These are phyloP conservation scores for Lactarius deliciosus DNA, from an alignment of 768 basidiomycete species.

Conservation along the genomic window DNA sequence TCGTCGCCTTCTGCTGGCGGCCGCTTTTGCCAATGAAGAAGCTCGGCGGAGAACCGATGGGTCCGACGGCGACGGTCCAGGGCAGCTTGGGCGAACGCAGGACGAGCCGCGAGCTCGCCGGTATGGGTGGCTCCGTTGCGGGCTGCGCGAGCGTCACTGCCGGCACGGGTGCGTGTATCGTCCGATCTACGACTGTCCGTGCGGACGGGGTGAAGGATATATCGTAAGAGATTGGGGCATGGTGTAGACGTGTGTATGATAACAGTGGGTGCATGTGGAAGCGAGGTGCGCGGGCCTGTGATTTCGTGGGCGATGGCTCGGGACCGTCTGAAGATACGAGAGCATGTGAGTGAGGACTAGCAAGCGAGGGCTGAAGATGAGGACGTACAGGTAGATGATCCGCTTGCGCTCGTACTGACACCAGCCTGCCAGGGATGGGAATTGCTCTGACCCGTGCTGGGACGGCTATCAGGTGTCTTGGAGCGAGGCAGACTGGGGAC, in stretches of 20 bases:
- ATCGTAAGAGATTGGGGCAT: slow-evolving; percentile 64
- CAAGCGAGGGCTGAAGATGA: slow-evolving; percentile 8
- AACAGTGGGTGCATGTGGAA: slow-evolving; percentile 66
- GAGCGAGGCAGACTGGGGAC: slow-evolving; percentile 23
- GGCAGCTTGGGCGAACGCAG: slow-evolving; percentile 59
- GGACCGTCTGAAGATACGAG: slow-evolving; percentile 10
- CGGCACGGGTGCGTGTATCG: slow-evolving; percentile 54
- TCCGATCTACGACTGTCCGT: slow-evolving; percentile 55
- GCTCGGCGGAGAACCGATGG: slow-evolving; percentile 34
- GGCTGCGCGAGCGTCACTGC: slow-evolving; percentile 57
- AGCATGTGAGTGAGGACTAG: not conserved
- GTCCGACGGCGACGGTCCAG: slow-evolving; percentile 56
- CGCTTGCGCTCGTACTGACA: slow-evolving; percentile 39
- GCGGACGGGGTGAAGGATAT: slow-evolving; percentile 55
- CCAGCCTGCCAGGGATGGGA: slow-evolving; percentile 44
- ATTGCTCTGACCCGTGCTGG: slow-evolving; percentile 48
- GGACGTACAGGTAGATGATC: slow-evolving; percentile 44
- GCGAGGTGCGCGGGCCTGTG: slow-evolving; percentile 38
- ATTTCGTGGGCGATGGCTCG: slow-evolving; percentile 29
- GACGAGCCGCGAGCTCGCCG: slow-evolving; percentile 46
- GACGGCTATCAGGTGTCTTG: slow-evolving; percentile 41
- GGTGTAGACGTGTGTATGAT: slow-evolving; percentile 53
- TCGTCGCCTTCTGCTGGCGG: slow-evolving; percentile 17
- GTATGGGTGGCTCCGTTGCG: slow-evolving; percentile 60
- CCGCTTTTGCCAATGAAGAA: slow-evolving; percentile 29